These are phyloP conservation scores for Aspergillus terreus DNA, from an alignment of 2,329 filamentous ascomycete genomes.

Conservation along the genomic window DNA sequence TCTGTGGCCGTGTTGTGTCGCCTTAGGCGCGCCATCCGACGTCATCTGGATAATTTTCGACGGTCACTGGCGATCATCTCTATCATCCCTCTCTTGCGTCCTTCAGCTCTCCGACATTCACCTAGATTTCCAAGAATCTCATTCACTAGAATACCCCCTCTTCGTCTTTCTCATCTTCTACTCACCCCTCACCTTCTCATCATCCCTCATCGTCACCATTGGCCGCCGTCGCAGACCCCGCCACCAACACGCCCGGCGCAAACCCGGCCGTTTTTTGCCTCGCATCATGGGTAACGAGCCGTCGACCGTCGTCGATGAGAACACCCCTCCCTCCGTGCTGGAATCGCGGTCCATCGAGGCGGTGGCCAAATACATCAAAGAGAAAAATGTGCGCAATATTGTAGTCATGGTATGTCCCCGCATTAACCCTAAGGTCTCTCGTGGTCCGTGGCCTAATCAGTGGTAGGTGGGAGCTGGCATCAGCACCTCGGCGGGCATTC, in stretches of 20 bases:
- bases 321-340: slow-evolving; percentile 62
- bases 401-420: slow-evolving; percentile 66
- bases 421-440: not conserved
- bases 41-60: slow-evolving; percentile 8
- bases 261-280: slow-evolving; percentile 10
- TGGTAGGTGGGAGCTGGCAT: slow-evolving; percentile 77
- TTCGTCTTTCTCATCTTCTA: not conserved
- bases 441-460: not conserved
- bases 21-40: slow-evolving; percentile 15
- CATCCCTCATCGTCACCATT: slow-evolving; percentile 11
- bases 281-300: slow-evolving; percentile 77
- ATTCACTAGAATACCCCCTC: not conserved
- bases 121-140: not conserved
- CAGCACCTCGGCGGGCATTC: slow-evolving; percentile 57
- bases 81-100: not conserved
- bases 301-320: slow-evolving; percentile 64
- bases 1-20: not conserved
- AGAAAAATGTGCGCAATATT: slow-evolving; percentile 64
- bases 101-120: not conserved
- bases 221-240: slow-evolving; percentile 20
- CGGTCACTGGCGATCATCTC: too few relatives aligned
- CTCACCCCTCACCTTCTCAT: not conserved
- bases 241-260: slow-evolving; percentile 17
- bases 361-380: slow-evolving; percentile 75
- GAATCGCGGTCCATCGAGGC: slow-evolving; percentile 65